Percentiles rank a stretch among this genome's conserved stretches.
These are phyloP conservation scores for Eragrostis nindensis DNA, from an alignment of 176 grass and related monocot species.

Conservation along the genomic window DNA sequence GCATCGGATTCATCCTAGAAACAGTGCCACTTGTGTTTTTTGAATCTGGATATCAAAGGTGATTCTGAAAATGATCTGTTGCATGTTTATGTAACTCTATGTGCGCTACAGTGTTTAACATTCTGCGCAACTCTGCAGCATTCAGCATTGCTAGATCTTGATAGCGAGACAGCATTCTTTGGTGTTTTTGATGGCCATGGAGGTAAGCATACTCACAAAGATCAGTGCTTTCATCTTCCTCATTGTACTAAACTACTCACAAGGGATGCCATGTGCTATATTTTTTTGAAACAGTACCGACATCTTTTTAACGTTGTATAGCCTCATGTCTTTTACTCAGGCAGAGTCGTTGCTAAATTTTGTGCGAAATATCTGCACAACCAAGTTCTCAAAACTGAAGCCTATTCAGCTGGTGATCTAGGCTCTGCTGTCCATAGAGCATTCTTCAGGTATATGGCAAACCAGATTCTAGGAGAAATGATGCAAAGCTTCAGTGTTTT, in stretches of 20 bases:
- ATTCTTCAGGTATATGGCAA: conserved; percentile 83
- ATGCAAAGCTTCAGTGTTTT: conserved; percentile 35
- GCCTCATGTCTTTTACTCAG: conserved; percentile 53
- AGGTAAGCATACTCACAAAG: conserved; percentile 54
- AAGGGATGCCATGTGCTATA: not conserved
- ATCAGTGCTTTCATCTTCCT: conserved; percentile 31
- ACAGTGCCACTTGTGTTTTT: too few species aligned
- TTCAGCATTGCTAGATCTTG: conserved; percentile 82
- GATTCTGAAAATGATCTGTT: too few species aligned
- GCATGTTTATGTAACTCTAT: too few species aligned
- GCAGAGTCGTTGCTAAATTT: conserved; percentile 94
- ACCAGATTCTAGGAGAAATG: conserved; percentile 23
- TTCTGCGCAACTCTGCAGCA: conserved; percentile 65
- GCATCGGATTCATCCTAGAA: too few species aligned
- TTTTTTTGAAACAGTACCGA: not conserved
- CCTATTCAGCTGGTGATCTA: conserved; percentile 80
- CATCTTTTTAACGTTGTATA: conserved; percentile 8
- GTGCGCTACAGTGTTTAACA: conserved; percentile 12
- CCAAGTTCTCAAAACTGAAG: conserved; percentile 82
- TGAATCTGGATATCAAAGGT: too few species aligned
- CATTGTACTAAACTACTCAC: not conserved
- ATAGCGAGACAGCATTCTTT: conserved; percentile 82
- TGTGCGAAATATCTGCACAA: conserved; percentile 90
- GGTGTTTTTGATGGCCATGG: conserved; percentile 99
- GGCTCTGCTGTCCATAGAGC: conserved; percentile 69